These are phyloP conservation scores for Suillus variegatus DNA, from an alignment of 768 basidiomycete genomes.

Conservation along the genomic window DNA sequence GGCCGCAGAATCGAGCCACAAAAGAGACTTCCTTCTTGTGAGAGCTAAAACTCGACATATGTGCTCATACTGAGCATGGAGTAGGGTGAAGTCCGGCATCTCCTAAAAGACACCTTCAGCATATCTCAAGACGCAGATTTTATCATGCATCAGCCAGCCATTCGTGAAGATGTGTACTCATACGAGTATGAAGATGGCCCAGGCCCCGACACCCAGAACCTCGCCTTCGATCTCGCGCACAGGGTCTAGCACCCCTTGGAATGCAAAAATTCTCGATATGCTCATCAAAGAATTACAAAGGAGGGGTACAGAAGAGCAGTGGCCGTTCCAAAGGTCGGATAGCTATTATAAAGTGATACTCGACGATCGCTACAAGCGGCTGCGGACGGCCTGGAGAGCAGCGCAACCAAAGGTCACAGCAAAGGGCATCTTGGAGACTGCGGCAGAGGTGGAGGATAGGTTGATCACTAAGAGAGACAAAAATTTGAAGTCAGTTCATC, in stretches of 20 bases:
- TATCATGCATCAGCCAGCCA: constrained; percentile 1
- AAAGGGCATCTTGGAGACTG: constrained; percentile 5
- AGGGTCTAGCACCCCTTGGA: constrained; percentile 5
- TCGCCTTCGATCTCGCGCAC: constrained; percentile 9
- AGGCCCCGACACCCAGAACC: constrained; percentile 1
- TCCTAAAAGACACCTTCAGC: constrained; percentile 10
- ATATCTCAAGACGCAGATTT: constrained; percentile 9
- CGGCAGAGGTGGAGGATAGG: background rate
- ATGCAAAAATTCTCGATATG: constrained; percentile 4
- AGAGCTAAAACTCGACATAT: background rate
- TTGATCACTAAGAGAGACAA: background rate
- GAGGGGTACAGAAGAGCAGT: background rate
- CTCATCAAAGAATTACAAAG: constrained; percentile 4
- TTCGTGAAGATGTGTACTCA: constrained; percentile 5
- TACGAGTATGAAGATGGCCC: constrained; percentile 15
- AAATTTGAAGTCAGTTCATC: constrained; percentile 3
- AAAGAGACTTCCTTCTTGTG: background rate
- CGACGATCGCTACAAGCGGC: constrained; percentile 11
- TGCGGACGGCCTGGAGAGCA: constrained; percentile 5
- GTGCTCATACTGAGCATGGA: background rate
- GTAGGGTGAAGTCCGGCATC: constrained; percentile 11
- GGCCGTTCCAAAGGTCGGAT: constrained; percentile 6
- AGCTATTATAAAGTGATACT: constrained; percentile 6
- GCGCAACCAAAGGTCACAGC: constrained; percentile 7
- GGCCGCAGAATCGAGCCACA: background rate